phyloP scores from a whole-genome alignment of 2,329 filamentous ascomycete species.

The Sarocladium brachiariae region DNA sequence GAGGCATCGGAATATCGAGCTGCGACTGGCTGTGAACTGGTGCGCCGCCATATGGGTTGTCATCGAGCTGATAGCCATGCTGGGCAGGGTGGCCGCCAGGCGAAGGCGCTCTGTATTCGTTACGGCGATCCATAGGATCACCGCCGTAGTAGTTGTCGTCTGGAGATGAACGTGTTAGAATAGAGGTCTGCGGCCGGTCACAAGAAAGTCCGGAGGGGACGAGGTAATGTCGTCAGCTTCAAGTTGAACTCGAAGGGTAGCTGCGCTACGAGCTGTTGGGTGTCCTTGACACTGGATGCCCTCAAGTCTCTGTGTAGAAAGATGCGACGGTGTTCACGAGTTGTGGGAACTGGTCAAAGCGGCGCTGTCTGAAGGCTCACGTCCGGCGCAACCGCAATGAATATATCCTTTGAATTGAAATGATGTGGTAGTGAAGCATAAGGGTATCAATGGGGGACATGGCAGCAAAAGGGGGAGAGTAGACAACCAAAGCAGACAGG shows the following conservation, averaged over 20 bases:
- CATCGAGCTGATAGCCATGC: slow-evolving; percentile 75
- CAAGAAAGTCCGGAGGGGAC: background rate
- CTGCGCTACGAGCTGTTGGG: slow-evolving; percentile 7
- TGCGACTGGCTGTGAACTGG: slow-evolving; percentile 16
- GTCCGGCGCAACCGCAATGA: slow-evolving; percentile 5
- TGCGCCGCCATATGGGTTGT: slow-evolving; percentile 57
- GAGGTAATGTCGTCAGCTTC: background rate
- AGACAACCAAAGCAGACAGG: slow-evolving; percentile 8
- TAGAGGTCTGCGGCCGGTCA: slow-evolving; percentile 3
- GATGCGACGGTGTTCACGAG: background rate
- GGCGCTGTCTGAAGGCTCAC: background rate
- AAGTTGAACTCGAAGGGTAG: background rate
- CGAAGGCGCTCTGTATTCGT: slow-evolving; percentile 62
- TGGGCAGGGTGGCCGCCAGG: slow-evolving; percentile 62
- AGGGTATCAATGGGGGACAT: slow-evolving; percentile 5
- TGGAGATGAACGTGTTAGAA: slow-evolving; percentile 21
- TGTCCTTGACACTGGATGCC: background rate
- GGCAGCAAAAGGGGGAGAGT: slow-evolving; percentile 11
- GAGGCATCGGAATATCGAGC: slow-evolving; percentile 22
- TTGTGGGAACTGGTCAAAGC: background rate
- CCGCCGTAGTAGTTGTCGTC: slow-evolving; percentile 54
- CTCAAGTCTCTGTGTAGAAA: background rate
- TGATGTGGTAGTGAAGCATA: background rate
- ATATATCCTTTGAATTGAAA: background rate
- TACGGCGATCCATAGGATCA: slow-evolving; percentile 47